A percentile compares a stretch with the other conserved stretches of the same genome.
These are phyloP conservation scores for Phytophthora kernoviae DNA, from an alignment of 352 stramenopile species.

Conservation along the genomic window DNA sequence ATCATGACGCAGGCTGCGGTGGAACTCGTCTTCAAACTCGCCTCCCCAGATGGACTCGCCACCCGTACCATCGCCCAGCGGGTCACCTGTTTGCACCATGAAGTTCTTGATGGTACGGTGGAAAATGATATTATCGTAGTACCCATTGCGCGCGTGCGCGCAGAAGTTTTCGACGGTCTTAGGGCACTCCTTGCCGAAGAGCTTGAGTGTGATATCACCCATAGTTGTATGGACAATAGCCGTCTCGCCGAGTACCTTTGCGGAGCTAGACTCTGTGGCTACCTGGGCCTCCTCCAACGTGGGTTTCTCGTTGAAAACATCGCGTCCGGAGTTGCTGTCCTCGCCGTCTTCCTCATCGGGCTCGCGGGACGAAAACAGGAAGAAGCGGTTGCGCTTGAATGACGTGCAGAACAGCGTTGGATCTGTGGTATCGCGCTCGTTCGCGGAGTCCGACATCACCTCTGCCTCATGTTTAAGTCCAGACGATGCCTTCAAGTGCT, in stretches of 20 bases:
- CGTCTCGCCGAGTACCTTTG: constrained; percentile 71
- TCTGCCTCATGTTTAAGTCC: constrained; percentile 54
- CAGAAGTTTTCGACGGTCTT: constrained; percentile 99
- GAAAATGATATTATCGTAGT: constrained; percentile 99
- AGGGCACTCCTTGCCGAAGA: constrained; percentile 95
- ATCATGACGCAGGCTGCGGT: constrained; percentile 94
- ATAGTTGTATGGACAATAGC: constrained; percentile 97
- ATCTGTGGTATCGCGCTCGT: constrained; percentile 56
- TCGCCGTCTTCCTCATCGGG: constrained; percentile 83
- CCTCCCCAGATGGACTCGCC: constrained; percentile 99
- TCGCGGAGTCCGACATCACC: constrained; percentile 63
- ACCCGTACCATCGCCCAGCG: constrained; percentile 96
- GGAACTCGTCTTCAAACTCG: constrained; percentile 99
- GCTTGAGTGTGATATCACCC: constrained; percentile 97
- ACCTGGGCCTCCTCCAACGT: constrained; percentile 93
- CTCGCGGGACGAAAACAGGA: constrained; percentile 96
- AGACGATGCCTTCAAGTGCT: constrained; percentile 60
- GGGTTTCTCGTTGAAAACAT: constrained; percentile 99
- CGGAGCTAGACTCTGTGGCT: constrained; percentile 68
- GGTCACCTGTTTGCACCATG: constrained; percentile 97
- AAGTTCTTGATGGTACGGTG: constrained; percentile 99
- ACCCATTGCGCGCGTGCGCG: constrained; percentile 95
- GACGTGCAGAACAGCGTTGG: constrained; percentile 89
- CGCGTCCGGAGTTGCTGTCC: constrained; percentile 62
- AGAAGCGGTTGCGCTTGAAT: constrained; percentile 95